Conservation (phyloP, 208 protist species). For the Wallacemonas collosoma region DNA sequence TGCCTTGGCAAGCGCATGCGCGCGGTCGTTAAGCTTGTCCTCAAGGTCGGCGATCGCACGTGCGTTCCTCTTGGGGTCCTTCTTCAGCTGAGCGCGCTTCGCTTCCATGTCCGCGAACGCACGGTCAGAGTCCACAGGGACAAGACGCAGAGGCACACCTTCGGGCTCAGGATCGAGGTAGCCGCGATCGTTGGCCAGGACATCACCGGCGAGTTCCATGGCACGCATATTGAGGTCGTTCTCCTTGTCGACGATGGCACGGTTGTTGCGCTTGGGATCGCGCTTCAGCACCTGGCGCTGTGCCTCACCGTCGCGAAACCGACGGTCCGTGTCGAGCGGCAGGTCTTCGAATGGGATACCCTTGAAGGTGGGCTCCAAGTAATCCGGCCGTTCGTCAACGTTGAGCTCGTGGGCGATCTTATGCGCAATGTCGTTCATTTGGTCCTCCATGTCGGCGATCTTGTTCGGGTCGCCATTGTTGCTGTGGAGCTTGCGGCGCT, state of each 20-base stretch:
- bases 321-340: constrained; percentile 62
- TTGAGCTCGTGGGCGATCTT: constrained; percentile 71
- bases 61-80: constrained; percentile 48
- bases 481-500: constrained; percentile 52
- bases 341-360: constrained; percentile 62
- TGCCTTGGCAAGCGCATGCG: constrained; percentile 50
- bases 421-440: constrained; percentile 69
- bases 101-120: constrained; percentile 54
- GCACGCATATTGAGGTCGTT: constrained; percentile 60
- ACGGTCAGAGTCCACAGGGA: constrained; percentile 53
- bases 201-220: constrained; percentile 52
- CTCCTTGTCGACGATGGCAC: constrained; percentile 57
- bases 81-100: constrained; percentile 57
- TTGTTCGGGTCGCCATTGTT: constrained; percentile 32
- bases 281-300: constrained; percentile 68
- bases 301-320: constrained; percentile 56
- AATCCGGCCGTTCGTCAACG: constrained; percentile 63
- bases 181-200: constrained; percentile 51
- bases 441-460: constrained; percentile 57
- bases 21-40: constrained; percentile 56
- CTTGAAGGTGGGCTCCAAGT: constrained; percentile 50
- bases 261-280: constrained; percentile 58
- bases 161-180: constrained; percentile 68
- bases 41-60: constrained; percentile 57
- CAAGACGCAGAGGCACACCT: constrained; percentile 56